Percentiles rank a stretch among this genome's conserved stretches.
Evolutionary conservation across 1,284 basidiomycete species (phyloP).

Genomic region (Anthracocystis walkeri): DNA sequence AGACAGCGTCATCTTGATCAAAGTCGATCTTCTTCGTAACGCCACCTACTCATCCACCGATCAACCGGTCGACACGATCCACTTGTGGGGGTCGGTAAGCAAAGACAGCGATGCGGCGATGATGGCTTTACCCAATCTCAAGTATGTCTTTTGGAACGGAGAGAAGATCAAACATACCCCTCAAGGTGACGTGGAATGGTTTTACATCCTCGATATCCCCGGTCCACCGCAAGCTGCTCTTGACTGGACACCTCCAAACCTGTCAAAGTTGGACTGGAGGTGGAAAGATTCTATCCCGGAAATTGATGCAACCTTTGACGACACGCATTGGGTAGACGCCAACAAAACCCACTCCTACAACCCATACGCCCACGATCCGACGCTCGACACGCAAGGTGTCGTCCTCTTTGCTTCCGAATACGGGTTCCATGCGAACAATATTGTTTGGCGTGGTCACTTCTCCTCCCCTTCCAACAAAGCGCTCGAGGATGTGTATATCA

Average conservation of each 20-base stretch:
- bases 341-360: slow-evolving; percentile 79
- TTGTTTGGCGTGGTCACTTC: slow-evolving; percentile 85
- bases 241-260: slow-evolving; percentile 22
- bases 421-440: slow-evolving; percentile 75
- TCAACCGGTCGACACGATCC: slow-evolving; percentile 28
- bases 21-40: slow-evolving; percentile 41
- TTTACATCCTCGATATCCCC: slow-evolving; percentile 17
- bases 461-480: slow-evolving; percentile 64
- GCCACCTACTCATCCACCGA: slow-evolving; percentile 34
- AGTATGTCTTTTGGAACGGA: slow-evolving; percentile 37
- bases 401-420: slow-evolving; percentile 74
- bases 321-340: slow-evolving; percentile 73
- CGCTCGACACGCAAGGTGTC: slow-evolving; percentile 75
- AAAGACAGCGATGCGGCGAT: slow-evolving; percentile 1
- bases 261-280: slow-evolving; percentile 74
- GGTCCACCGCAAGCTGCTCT: slow-evolving; percentile 19
- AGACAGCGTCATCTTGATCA: slow-evolving; percentile 30
- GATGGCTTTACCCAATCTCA: slow-evolving; percentile 24
- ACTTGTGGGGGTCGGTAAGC: slow-evolving; percentile 23
- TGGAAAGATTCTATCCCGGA: slow-evolving; percentile 81
- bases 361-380: slow-evolving; percentile 73
- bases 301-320: slow-evolving; percentile 72
- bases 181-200: slow-evolving; percentile 9
- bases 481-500: slow-evolving; percentile 76
- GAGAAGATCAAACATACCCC: slow-evolving; percentile 6